phyloP scores from a whole-genome alignment of 1,139 yeast genomes.

The Hansenula lynferdii region DNA sequence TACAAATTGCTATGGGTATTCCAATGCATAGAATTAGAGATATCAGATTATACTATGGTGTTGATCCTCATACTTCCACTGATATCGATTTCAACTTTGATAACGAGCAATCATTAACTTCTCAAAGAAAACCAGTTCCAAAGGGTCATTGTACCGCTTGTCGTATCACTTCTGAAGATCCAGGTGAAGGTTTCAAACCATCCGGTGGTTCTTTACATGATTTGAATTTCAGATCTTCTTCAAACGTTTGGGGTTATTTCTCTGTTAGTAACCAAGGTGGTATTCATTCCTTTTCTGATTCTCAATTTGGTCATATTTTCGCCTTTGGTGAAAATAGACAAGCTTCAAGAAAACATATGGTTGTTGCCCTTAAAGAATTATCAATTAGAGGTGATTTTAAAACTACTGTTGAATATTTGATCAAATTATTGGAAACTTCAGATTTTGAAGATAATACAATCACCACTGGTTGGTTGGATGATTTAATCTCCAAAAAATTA shows the following conservation, averaged over 20 bases:
- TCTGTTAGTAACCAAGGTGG: constrained; percentile 96
- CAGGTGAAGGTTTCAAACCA: constrained; percentile 98
- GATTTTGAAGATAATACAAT: constrained; percentile 95
- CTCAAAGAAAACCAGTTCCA: constrained; percentile 91
- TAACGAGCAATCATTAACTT: constrained; percentile 60
- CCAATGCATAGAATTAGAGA: constrained; percentile 94
- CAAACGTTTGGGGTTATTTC: constrained; percentile 99
- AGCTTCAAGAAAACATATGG: constrained; percentile 98
- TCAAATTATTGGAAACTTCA: constrained; percentile 91
- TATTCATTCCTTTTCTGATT: constrained; percentile 95
- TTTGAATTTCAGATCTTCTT: constrained; percentile 91
- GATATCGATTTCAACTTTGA: constrained; percentile 89
- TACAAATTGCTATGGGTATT: constrained; percentile 98
- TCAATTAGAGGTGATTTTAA: constrained; percentile 98
- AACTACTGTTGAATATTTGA: constrained; percentile 95
- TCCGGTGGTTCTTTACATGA: constrained; percentile 96
- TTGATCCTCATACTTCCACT: constrained; percentile 89
- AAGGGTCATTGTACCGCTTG: constrained; percentile 99
- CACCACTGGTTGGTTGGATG: constrained; percentile 99
- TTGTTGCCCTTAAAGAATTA: constrained; percentile 93
- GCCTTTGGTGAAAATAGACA: constrained; percentile 99
- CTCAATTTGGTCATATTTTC: constrained; percentile 97
- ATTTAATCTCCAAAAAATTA: constrained; percentile 83
- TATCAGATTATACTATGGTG: constrained; percentile 89
- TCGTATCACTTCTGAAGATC: constrained; percentile 98